These are phyloP conservation scores for Dichotomocladium elegans DNA, from an alignment of 371 early-diverging fungal species.

Conservation along the genomic window DNA sequence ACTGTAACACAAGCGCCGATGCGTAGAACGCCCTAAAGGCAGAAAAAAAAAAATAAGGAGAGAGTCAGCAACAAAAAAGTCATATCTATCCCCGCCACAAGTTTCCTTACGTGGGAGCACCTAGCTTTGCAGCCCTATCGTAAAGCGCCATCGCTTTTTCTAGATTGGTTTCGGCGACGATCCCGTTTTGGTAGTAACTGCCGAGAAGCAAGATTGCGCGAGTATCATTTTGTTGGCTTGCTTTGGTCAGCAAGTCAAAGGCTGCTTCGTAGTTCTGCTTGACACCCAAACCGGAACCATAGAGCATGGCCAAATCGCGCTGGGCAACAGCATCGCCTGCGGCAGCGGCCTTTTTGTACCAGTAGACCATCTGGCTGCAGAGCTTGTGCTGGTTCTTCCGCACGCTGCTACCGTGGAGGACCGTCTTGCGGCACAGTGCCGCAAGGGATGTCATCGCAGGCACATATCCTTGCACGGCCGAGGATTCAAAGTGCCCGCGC, in stretches of 20 bases:
- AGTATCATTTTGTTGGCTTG: slow-evolving; percentile 71
- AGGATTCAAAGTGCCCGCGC: slow-evolving; percentile 24
- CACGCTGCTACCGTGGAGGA: not conserved
- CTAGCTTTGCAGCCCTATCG: slow-evolving; percentile 14
- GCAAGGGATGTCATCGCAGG: slow-evolving; percentile 37
- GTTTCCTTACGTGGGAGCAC: slow-evolving; percentile 23
- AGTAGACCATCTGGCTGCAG: slow-evolving; percentile 24
- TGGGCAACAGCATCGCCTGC: slow-evolving; percentile 56
- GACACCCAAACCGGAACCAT: slow-evolving; percentile 66
- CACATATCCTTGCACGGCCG: slow-evolving; percentile 30
- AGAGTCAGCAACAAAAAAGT: no score
- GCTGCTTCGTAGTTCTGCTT: slow-evolving; percentile 65
- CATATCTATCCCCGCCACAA: no score
- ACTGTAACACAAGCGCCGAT: slow-evolving; percentile 22
- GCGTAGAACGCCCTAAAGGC: slow-evolving; percentile 23
- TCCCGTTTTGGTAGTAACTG: slow-evolving; percentile 41
- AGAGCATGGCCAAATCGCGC: slow-evolving; percentile 79
- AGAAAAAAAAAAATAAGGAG: no score
- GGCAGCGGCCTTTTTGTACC: slow-evolving; percentile 42
- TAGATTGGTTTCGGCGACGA: slow-evolving; percentile 40
- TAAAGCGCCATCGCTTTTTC: slow-evolving; percentile 47
- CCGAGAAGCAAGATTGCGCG: slow-evolving; percentile 70
- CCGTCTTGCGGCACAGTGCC: slow-evolving; percentile 1
- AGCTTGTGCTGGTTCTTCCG: slow-evolving; percentile 15
- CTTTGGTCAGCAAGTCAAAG: slow-evolving; percentile 69